Conservation (phyloP, 495 filamentous ascomycete species). For the Penicillium nucicola region DNA sequence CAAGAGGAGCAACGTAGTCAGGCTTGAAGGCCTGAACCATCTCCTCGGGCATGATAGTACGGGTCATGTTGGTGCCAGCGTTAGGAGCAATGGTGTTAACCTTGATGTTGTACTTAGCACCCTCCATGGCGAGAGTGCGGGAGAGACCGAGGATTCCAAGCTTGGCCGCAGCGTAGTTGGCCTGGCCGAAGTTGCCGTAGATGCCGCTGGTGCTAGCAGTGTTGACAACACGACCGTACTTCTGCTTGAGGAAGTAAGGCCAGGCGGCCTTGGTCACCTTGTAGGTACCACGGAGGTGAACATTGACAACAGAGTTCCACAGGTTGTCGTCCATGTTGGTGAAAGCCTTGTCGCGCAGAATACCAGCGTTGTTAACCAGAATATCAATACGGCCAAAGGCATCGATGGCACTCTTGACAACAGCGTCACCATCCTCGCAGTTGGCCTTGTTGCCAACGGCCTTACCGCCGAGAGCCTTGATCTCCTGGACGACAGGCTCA, state of each 20-base stretch:
- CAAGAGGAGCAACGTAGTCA: constrained; percentile 93
- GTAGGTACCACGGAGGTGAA: constrained; percentile 93
- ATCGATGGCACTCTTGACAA: constrained; percentile 91
- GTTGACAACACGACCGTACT: constrained; percentile 95
- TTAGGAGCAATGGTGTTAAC: constrained; percentile 99
- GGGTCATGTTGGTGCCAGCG: constrained; percentile 93
- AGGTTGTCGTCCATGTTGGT: constrained; percentile 93
- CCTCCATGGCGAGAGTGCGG: constrained; percentile 87
- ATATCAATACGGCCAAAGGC: constrained; percentile 92
- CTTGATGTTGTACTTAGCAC: constrained; percentile 95
- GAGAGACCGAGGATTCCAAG: constrained; percentile 93
- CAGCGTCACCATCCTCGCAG: constrained; percentile 88
- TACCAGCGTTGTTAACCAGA: constrained; percentile 95
- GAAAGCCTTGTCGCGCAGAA: constrained; percentile 97
- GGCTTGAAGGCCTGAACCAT: constrained; percentile 99
- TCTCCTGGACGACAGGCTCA: constrained; percentile 89
- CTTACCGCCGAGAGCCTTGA: constrained; percentile 83
- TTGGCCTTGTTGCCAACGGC: constrained; percentile 92
- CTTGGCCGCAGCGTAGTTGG: constrained; percentile 97
- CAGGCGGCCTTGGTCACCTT: constrained; percentile 97
- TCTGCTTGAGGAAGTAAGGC: constrained; percentile 98
- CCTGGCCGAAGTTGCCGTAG: constrained; percentile 98
- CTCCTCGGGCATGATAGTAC: constrained; percentile 93
- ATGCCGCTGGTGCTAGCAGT: constrained; percentile 96
- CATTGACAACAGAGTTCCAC: constrained; percentile 89